phyloP scores from a whole-genome alignment of 2,329 filamentous ascomycete species.

The Aspergillus phoenicis region DNA sequence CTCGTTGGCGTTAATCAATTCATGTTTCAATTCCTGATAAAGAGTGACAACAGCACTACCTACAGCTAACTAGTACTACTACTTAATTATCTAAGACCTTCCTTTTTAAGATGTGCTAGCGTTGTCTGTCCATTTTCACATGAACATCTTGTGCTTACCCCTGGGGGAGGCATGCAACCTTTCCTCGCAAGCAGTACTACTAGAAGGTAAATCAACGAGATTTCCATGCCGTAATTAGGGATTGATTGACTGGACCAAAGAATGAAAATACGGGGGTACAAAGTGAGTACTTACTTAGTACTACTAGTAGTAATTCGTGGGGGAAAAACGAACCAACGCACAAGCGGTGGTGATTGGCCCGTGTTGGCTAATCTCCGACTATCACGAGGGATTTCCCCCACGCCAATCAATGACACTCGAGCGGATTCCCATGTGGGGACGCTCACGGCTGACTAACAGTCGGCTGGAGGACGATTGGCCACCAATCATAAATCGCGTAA shows the following conservation, averaged over 20 bases:
- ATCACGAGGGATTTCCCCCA: conserved; percentile 6
- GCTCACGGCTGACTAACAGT: neutral
- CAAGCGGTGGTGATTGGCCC: conserved; percentile 6
- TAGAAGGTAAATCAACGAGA: too few relatives aligned
- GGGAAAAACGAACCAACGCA: neutral
- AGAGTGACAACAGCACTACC: too few relatives aligned
- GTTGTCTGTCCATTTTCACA: too few relatives aligned
- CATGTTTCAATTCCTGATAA: neutral
- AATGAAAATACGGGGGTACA: neutral
- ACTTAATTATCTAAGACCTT: neutral
- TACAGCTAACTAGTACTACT: neutral
- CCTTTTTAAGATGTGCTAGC: neutral
- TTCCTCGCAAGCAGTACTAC: too few relatives aligned
- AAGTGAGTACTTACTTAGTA: neutral
- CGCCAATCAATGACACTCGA: conserved; percentile 17
- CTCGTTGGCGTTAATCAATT: neutral
- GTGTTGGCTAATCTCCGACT: conserved; percentile 3
- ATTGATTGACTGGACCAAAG: neutral
- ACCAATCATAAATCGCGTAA: neutral
- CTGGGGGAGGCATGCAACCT: too few relatives aligned
- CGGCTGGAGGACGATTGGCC: neutral
- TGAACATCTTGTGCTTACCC: too few relatives aligned
- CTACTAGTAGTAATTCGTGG: neutral
- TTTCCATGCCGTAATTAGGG: too few relatives aligned
- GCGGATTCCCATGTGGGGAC: conserved; percentile 26